These are phyloP conservation scores for Musa acuminata DNA, from an alignment of 176 grass and related monocot species.

Conservation along the genomic window DNA sequence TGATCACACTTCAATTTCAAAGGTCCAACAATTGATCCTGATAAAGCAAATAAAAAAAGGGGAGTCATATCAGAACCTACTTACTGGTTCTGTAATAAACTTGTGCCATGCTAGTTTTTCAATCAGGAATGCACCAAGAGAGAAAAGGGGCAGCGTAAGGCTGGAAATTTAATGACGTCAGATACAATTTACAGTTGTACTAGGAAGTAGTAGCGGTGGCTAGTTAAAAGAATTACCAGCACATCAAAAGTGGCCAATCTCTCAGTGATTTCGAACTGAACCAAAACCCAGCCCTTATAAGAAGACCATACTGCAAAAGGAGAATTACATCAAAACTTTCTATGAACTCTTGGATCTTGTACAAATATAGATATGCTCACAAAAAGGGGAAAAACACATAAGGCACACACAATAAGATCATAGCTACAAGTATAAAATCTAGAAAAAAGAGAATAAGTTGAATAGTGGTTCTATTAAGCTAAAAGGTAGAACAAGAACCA, in stretches of 20 bases:
- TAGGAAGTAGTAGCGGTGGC: conserved; percentile 15
- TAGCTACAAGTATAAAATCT: neutral
- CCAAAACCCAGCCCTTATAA: conserved; percentile 99
- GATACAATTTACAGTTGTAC: conserved; percentile 4
- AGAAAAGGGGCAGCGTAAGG: conserved; percentile 68
- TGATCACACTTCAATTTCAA: neutral
- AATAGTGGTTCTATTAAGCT: neutral
- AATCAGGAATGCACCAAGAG: conserved; percentile 43
- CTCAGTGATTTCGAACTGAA: conserved; percentile 71
- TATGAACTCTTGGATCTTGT: neutral
- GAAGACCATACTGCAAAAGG: conserved; percentile 66
- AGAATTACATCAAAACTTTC: conserved; percentile 20
- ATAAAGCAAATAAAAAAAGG: neutral
- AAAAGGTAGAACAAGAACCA: conserved; percentile 18
- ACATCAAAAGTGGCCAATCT: conserved; percentile 96
- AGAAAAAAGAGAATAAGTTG: conserved; percentile 1
- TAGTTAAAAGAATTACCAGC: conserved; percentile 53
- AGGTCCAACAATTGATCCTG: neutral
- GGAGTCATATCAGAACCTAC: conserved; percentile 20
- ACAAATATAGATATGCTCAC: neutral
- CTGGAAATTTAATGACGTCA: conserved; percentile 47
- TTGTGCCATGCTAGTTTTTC: conserved; percentile 71
- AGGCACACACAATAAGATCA: neutral
- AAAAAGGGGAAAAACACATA: conserved; percentile 5
- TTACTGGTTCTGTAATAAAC: conserved; percentile 48